Evolutionary conservation across 2,329 filamentous ascomycete species (phyloP), one percentile per base, ranked within the genome.

Genomic region (Aureobasidium sp.): DNA sequence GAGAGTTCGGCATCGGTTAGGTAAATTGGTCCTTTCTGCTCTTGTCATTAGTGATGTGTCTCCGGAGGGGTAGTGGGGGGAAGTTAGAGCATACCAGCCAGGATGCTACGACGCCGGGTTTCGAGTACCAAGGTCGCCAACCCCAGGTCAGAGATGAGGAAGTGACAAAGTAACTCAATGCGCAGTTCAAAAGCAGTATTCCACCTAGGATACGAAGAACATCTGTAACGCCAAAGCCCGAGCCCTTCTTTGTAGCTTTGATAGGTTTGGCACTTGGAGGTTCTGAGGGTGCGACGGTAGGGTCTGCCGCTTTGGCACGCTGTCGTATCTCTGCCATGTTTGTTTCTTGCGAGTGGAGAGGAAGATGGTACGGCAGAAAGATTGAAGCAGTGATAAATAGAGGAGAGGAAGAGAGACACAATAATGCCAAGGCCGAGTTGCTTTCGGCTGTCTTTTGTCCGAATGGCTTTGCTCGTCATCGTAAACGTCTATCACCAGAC

Each of bases 1-100:
- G 87, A 78, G 56, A 99, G 90, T 77, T 98, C 85, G 25, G 85
- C 83, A 65, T 92, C 91, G 1, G 94, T 97, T 45, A 98, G 85
- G 75, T 87, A 82, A 59, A 93, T 69, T 18, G 93, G 92, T 5
- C 84, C 83, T 69, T 78, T 76, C 83, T 85, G 71, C 18, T 5
- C 20, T 36, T 36, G 38, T 56, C n/a, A n/a, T n/a, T 5, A 55
- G 42, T 53, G 20, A 18, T 20, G 15, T 38, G 31, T 27, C 5
- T 23, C 20, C 23, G 10, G 33, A 50, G 45, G 48, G 45, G 8
- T 43, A 58, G 48, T 38, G n/a, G 23, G n/a, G 58, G 11, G 29
- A 25, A 29, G 18, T 15, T 10, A 9, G 15, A 40, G 38, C 87
- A 56, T 82, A 93, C 91, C 66, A 91, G 75, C 73, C 89, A 87